Conservation (phyloP, 768 basidiomycete species). For the Lepiota brunneoincarnata region DNA sequence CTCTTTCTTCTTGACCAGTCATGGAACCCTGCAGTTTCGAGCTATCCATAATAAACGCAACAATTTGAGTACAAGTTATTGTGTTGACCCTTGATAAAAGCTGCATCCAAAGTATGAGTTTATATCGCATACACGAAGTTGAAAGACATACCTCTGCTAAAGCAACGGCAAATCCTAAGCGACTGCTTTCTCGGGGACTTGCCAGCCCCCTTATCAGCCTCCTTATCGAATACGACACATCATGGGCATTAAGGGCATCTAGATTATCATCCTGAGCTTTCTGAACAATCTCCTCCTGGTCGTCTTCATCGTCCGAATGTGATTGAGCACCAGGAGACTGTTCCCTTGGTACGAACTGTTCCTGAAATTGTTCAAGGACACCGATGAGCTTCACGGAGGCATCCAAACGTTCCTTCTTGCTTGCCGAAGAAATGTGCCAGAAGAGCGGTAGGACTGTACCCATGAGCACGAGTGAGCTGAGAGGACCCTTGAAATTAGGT, state of each 20-base stretch:
- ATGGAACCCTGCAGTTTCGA: slow-evolving; percentile 73
- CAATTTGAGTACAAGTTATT: slow-evolving; percentile 72
- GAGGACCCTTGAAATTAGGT: neutral
- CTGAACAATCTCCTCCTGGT: slow-evolving; percentile 40
- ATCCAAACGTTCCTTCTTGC: slow-evolving; percentile 76
- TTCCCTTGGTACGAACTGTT: slow-evolving; percentile 50
- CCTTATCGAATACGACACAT: slow-evolving; percentile 91
- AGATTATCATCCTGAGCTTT: slow-evolving; percentile 45
- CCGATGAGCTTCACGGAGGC: slow-evolving; percentile 83
- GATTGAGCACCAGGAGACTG: slow-evolving; percentile 12
- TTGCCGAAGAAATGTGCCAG: slow-evolving; percentile 87
- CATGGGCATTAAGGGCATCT: slow-evolving; percentile 76
- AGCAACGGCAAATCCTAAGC: slow-evolving; percentile 94
- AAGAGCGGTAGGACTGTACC: slow-evolving; percentile 90
- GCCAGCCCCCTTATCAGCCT: slow-evolving; percentile 85
- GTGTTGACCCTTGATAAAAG: slow-evolving; percentile 76
- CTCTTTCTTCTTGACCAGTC: slow-evolving; percentile 91
- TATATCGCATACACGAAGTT: slow-evolving; percentile 5
- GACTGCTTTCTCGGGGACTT: slow-evolving; percentile 89
- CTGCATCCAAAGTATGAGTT: slow-evolving; percentile 37
- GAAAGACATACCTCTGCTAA: slow-evolving; percentile 76
- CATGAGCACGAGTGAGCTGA: slow-evolving; percentile 34
- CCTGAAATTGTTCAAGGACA: slow-evolving; percentile 84
- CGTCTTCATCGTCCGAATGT: slow-evolving; percentile 44
- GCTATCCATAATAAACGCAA: slow-evolving; percentile 69